These are phyloP conservation scores for Didymella lethalis DNA, from an alignment of 2,329 filamentous ascomycete genomes.

Conservation along the genomic window DNA sequence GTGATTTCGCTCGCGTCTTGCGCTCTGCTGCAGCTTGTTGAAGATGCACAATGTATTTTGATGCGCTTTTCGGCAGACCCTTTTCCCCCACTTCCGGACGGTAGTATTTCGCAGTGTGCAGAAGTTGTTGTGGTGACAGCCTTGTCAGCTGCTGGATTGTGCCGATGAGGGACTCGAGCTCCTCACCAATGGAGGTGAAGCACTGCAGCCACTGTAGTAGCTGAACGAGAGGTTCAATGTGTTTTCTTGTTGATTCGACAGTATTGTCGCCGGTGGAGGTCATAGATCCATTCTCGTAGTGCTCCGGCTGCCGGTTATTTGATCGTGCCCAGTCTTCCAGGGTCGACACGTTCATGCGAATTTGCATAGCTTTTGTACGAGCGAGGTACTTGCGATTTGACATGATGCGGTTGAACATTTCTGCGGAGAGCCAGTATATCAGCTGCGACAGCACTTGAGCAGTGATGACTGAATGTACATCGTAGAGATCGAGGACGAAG, in stretches of 20 bases:
- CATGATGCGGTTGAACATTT: slow-evolving; percentile 98
- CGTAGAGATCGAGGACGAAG: slow-evolving; percentile 97
- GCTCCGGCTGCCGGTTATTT: slow-evolving; percentile 93
- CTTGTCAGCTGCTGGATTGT: slow-evolving; percentile 89
- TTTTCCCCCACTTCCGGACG: slow-evolving; percentile 95
- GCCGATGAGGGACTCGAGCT: slow-evolving; percentile 84
- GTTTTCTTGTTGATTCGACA: slow-evolving; percentile 80
- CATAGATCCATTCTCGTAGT: slow-evolving; percentile 92
- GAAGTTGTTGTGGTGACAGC: slow-evolving; percentile 84
- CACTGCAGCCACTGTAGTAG: slow-evolving; percentile 97
- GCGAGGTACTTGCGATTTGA: slow-evolving; percentile 93
- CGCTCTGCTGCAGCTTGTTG: slow-evolving; percentile 73
- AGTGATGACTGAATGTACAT: slow-evolving; percentile 96
- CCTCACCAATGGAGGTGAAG: slow-evolving; percentile 92
- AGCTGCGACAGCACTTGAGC: slow-evolving; percentile 91
- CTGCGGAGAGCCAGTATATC: slow-evolving; percentile 93
- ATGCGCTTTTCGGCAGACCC: slow-evolving; percentile 82
- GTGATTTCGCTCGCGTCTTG: slow-evolving; percentile 48
- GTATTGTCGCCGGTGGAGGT: slow-evolving; percentile 85
- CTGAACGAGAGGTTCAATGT: slow-evolving; percentile 90
- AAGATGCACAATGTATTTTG: slow-evolving; percentile 83
- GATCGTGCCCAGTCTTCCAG: slow-evolving; percentile 94
- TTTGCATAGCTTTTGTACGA: slow-evolving; percentile 98
- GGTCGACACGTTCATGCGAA: slow-evolving; percentile 96
- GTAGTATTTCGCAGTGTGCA: slow-evolving; percentile 93